Percentiles rank a stretch among this genome's conserved stretches.
These are phyloP conservation scores for Leccinellum rugosiceps DNA, from an alignment of 768 basidiomycete species.

Conservation along the genomic window DNA sequence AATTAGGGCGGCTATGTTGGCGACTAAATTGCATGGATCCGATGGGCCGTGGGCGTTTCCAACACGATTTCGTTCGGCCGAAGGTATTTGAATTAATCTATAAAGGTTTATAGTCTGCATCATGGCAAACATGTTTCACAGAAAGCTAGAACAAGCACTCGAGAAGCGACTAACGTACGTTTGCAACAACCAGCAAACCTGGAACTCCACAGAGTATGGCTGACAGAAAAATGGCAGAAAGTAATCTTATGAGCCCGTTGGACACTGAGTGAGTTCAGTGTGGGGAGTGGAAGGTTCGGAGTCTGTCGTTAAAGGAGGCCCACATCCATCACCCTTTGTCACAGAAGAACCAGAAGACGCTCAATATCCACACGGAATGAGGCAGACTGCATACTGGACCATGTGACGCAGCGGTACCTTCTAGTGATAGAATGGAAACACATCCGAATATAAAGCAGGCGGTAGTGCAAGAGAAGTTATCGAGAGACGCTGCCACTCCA, in stretches of 20 bases:
- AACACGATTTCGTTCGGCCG: neutral
- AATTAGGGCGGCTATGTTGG: neutral
- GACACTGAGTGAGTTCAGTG: neutral
- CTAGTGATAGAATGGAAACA: neutral
- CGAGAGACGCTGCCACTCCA: neutral
- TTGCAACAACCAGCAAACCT: neutral
- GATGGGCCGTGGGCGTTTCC: neutral
- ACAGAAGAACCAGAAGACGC: neutral
- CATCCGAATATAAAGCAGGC: slow-evolving; percentile 7
- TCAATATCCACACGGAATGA: neutral
- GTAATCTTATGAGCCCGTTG: neutral
- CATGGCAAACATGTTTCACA: neutral
- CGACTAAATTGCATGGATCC: neutral
- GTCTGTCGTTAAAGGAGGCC: neutral
- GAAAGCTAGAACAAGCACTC: neutral
- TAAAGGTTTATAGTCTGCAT: neutral
- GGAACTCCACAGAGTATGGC: neutral
- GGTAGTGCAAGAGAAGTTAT: neutral
- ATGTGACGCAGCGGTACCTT: neutral
- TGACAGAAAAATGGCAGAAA: too few relatives aligned
- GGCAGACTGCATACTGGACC: neutral
- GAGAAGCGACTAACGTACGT: neutral
- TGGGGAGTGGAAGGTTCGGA: neutral
- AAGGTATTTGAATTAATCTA: neutral
- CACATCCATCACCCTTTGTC: neutral